Percentiles rank a stretch among this genome's conserved stretches.
phyloP scores from a whole-genome alignment of 768 basidiomycete species.

The Peribolospora kevripleyi region DNA sequence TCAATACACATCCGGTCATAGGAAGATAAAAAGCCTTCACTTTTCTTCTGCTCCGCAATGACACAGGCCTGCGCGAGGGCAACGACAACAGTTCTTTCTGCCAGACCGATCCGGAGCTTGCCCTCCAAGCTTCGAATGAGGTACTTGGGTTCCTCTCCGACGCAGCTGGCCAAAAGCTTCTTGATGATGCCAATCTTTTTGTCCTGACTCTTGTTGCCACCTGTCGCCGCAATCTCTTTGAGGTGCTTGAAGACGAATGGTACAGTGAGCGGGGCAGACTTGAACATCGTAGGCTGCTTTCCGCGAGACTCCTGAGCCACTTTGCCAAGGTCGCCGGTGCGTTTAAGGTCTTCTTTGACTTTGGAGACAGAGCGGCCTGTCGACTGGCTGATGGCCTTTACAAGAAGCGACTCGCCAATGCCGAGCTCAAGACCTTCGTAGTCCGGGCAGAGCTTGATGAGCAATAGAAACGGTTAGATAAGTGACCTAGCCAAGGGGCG shows the following conservation, averaged over 20 bases:
- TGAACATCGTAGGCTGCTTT: constrained; percentile 70
- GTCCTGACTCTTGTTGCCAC: constrained; percentile 44
- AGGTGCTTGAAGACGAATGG: constrained; percentile 72
- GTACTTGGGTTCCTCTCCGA: constrained; percentile 81
- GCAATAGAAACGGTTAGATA: neutral
- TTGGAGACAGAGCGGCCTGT: constrained; percentile 63
- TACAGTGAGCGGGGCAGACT: constrained; percentile 70
- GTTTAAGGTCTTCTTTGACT: constrained; percentile 78
- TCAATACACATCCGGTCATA: no score
- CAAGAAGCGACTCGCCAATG: constrained; percentile 76
- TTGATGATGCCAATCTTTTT: constrained; percentile 92
- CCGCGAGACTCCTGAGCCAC: constrained; percentile 58
- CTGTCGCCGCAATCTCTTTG: constrained; percentile 63
- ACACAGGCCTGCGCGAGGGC: neutral
- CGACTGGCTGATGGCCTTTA: constrained; percentile 86
- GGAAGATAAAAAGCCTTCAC: neutral
- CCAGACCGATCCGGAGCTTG: constrained; percentile 88
- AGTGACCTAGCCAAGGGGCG: neutral
- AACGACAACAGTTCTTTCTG: constrained; percentile 57
- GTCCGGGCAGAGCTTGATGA: constrained; percentile 59
- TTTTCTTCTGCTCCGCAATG: neutral
- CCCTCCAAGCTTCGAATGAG: constrained; percentile 87
- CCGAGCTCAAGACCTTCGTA: constrained; percentile 87
- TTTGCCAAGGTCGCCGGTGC: constrained; percentile 79
- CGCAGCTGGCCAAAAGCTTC: constrained; percentile 74